Evolutionary conservation across 2,329 filamentous ascomycete species (phyloP).

Genomic region (Neopestalotiopsis sp.): DNA sequence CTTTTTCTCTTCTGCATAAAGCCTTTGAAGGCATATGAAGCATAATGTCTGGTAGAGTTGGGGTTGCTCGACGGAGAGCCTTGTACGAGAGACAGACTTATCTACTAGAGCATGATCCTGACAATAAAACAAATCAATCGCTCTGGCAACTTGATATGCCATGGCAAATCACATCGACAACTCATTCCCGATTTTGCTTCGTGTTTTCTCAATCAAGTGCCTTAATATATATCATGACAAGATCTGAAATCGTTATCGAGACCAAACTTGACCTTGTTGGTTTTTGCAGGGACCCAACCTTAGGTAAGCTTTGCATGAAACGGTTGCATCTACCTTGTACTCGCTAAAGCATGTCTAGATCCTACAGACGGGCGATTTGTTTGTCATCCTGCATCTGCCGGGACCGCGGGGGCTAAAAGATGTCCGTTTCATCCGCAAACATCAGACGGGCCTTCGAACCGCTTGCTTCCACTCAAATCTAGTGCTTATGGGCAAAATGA

Average conservation of each 20-base stretch:
- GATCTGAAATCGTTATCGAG: too few species aligned
- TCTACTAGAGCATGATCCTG: conserved; percentile 15
- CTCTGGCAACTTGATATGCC: conserved; percentile 8
- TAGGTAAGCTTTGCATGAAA: conserved; percentile 4
- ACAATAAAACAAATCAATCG: conserved; percentile 6
- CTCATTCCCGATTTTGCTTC: neutral
- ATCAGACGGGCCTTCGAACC: too few species aligned
- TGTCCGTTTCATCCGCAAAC: neutral
- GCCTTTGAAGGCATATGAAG: neutral
- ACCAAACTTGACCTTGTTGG: neutral
- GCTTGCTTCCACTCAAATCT: too few species aligned
- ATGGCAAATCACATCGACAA: neutral
- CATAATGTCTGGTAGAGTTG: conserved; percentile 18
- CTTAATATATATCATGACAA: too few species aligned
- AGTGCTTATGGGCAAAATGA: too few species aligned
- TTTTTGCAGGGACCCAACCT: neutral
- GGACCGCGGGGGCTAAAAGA: neutral
- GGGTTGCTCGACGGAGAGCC: conserved; percentile 3
- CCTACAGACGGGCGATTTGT: neutral
- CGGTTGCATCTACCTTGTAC: neutral
- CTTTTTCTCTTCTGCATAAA: neutral
- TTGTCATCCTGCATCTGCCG: neutral
- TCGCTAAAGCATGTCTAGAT: neutral
- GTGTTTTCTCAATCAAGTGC: too few species aligned
- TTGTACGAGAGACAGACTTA: conserved; percentile 6